These are phyloP conservation scores for Vigna mungo DNA, from an alignment of 306 rosid genomes.

Conservation along the genomic window DNA sequence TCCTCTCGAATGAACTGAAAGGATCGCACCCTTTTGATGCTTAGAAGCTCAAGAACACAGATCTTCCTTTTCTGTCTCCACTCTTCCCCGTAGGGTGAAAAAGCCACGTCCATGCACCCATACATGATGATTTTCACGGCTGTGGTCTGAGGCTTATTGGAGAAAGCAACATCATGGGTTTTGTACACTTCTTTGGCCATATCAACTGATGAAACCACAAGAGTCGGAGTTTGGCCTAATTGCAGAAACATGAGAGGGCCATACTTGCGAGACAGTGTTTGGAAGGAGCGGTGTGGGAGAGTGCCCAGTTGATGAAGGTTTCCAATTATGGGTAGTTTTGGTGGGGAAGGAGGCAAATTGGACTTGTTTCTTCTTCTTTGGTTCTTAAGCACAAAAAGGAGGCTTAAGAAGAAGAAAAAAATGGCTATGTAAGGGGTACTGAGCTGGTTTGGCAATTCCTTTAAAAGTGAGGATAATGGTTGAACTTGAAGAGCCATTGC, in stretches of 20 bases:
- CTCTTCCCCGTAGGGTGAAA: not conserved
- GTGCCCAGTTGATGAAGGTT: slow-evolving; percentile 8
- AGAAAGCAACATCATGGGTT: not conserved
- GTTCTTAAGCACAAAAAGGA: not conserved
- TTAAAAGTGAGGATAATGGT: not conserved
- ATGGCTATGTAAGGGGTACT: not conserved
- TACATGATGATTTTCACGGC: not conserved
- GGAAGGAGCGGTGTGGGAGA: slow-evolving; percentile 6
- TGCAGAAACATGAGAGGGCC: not conserved
- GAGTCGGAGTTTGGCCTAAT: slow-evolving; percentile 3
- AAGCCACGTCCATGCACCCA: not conserved
- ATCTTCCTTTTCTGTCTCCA: slow-evolving; percentile 16
- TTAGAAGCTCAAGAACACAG: not conserved
- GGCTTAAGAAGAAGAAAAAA: not conserved
- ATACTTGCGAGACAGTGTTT: not conserved
- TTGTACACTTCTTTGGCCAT: not conserved
- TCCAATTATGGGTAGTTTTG: not conserved
- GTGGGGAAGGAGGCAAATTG: not conserved
- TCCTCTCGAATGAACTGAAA: slow-evolving; percentile 23
- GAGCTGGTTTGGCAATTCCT: not conserved
- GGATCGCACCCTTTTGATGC: not conserved
- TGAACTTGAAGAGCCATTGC: not conserved
- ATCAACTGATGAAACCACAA: slow-evolving; percentile 4
- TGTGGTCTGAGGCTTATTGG: not conserved
- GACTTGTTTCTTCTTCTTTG: not conserved